phyloP scores from a whole-genome alignment of 345 rosid species.

The Syzygium aqueum region DNA sequence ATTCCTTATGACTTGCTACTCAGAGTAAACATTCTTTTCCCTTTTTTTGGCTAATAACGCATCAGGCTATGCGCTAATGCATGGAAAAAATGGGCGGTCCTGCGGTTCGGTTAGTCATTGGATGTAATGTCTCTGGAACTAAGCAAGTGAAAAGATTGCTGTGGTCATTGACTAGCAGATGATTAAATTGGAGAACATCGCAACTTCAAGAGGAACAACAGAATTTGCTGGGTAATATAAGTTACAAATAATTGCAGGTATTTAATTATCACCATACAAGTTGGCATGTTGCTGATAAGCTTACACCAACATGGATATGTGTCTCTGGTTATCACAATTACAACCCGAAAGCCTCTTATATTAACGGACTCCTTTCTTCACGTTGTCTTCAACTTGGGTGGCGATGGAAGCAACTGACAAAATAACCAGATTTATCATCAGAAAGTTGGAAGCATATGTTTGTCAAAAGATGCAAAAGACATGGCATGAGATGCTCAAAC shows the following conservation, averaged over 20 bases:
- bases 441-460: background rate
- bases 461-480: background rate
- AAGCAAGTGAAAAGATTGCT: background rate
- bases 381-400: slow-evolving; percentile 42
- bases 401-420: slow-evolving; percentile 63
- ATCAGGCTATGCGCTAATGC: background rate
- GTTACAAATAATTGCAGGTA: background rate
- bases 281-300: slow-evolving; percentile 1
- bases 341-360: slow-evolving; percentile 16
- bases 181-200: too few relatives aligned
- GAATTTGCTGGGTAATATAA: background rate
- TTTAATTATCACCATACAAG: slow-evolving; percentile 7
- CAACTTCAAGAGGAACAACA: background rate
- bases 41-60: background rate
- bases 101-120: background rate
- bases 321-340: background rate
- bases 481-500: background rate
- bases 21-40: background rate
- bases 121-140: background rate
- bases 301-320: slow-evolving; percentile 18
- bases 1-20: background rate
- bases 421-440: background rate
- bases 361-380: slow-evolving; percentile 18
- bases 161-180: background rate
- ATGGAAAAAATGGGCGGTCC: background rate